phyloP scores from a whole-genome alignment of 495 filamentous ascomycete genomes.

The Bacidia rubella region DNA sequence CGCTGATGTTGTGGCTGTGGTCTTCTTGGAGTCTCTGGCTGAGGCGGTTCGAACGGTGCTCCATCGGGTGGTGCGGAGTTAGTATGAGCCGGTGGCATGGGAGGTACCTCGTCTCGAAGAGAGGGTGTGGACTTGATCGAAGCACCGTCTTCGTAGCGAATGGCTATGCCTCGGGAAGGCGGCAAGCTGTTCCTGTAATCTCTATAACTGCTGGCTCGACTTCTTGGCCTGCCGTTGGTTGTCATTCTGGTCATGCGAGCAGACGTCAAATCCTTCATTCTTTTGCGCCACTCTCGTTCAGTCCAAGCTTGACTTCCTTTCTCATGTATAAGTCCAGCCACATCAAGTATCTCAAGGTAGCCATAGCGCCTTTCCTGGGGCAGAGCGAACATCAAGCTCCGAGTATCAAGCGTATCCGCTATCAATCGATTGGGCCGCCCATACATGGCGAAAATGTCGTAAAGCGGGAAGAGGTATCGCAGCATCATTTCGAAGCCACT shows the following conservation, averaged over 20 bases:
- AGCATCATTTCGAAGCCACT: constrained; percentile 94
- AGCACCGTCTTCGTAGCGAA: constrained; percentile 53
- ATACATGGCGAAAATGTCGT: constrained; percentile 85
- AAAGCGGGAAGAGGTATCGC: constrained; percentile 86
- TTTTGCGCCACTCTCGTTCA: constrained; percentile 80
- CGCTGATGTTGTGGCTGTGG: constrained; percentile 24
- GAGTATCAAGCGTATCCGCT: constrained; percentile 70
- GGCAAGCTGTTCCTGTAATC: constrained; percentile 57
- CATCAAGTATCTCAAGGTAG: constrained; percentile 80
- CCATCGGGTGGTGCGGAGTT: constrained; percentile 26
- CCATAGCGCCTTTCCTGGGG: constrained; percentile 78
- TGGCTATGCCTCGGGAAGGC: constrained; percentile 29
- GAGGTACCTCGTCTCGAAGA: constrained; percentile 23
- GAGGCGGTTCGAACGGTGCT: constrained; percentile 31
- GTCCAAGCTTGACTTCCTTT: constrained; percentile 67
- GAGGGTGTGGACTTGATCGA: constrained; percentile 44
- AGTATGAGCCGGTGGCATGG: constrained; percentile 19
- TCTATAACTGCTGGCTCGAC: constrained; percentile 44
- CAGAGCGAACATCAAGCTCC: constrained; percentile 97
- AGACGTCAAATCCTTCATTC: constrained; percentile 82
- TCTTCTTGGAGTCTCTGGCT: constrained; percentile 9
- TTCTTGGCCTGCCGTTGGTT: constrained; percentile 38
- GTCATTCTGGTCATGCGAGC: constrained; percentile 45
- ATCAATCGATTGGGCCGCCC: constrained; percentile 79
- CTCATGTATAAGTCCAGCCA: constrained; percentile 60